Evolutionary conservation across 305 asterid species (phyloP).

Genomic region (Rubia peregrina): DNA sequence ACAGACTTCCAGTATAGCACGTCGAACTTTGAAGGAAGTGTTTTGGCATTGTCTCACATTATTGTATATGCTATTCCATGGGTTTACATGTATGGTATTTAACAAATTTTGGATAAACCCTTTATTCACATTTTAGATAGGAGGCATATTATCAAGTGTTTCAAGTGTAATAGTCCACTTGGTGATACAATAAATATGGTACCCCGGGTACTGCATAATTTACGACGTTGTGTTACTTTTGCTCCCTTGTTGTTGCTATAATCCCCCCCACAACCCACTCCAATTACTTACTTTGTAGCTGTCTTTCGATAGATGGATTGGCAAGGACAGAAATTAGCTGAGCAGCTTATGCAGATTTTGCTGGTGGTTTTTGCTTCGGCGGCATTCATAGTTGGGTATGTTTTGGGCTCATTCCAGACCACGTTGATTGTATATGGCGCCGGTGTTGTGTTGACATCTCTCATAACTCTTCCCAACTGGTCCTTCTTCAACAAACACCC

Average conservation of each 20-base stretch:
- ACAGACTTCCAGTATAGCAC: neutral
- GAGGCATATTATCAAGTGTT: too few relatives aligned
- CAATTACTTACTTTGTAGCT: neutral
- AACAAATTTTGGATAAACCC: too few relatives aligned
- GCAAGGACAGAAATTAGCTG: conserved; percentile 92
- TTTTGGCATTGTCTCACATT: neutral
- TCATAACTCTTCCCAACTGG: conserved; percentile 80
- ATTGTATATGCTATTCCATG: too few relatives aligned
- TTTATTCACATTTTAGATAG: too few relatives aligned
- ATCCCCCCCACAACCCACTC: too few relatives aligned
- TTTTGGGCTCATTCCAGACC: conserved; percentile 61
- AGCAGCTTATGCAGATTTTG: conserved; percentile 82
- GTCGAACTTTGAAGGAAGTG: neutral
- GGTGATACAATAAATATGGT: too few relatives aligned
- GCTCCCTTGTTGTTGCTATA: too few relatives aligned
- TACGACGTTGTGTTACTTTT: too few relatives aligned
- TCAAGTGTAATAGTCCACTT: too few relatives aligned
- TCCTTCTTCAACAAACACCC: conserved; percentile 71
- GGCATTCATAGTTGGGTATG: conserved; percentile 56
- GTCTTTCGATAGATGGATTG: conserved; percentile 69
- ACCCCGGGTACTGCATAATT: too few relatives aligned
- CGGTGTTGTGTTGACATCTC: conserved; percentile 67
- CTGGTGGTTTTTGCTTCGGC: conserved; percentile 55
- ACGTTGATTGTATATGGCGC: conserved; percentile 61
- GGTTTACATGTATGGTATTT: too few relatives aligned